A percentile compares a stretch with the other conserved stretches of the same genome.
phyloP scores from a whole-genome alignment of 345 rosid species.

The Salix arbutifolia region DNA sequence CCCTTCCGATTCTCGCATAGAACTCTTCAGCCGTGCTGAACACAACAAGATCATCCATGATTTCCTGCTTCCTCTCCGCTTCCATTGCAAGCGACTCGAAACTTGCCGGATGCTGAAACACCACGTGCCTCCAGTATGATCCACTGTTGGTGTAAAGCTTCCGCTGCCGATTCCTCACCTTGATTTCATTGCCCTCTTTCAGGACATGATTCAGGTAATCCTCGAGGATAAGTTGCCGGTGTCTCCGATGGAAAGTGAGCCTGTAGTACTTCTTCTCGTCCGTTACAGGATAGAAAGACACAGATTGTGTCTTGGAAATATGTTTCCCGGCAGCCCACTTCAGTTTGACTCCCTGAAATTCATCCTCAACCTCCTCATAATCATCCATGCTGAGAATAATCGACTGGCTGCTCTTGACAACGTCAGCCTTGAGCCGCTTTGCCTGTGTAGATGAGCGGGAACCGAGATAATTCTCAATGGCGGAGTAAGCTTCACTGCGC shows the following conservation, averaged over 20 bases:
- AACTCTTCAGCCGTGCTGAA: slow-evolving; percentile 2
- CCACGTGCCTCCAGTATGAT: slow-evolving; percentile 1
- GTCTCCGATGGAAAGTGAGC: background rate
- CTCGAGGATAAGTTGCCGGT: background rate
- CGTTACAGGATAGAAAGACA: background rate
- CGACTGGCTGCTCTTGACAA: background rate
- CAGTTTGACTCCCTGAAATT: background rate
- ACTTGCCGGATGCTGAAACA: slow-evolving; percentile 6
- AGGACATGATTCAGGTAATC: background rate
- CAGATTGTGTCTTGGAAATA: background rate
- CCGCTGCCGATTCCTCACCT: background rate
- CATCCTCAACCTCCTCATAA: background rate
- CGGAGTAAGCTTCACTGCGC: slow-evolving; percentile 4
- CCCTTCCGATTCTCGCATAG: slow-evolving; percentile 9
- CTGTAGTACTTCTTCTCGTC: slow-evolving; percentile 4
- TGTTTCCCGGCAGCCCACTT: slow-evolving; percentile 6
- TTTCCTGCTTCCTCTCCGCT: background rate
- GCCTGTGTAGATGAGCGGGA: background rate
- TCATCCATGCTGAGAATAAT: slow-evolving; percentile 4
- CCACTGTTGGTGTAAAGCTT: slow-evolving; percentile 6
- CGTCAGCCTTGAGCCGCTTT: slow-evolving; percentile 6
- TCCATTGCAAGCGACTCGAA: background rate
- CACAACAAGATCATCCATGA: background rate
- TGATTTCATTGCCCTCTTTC: background rate
- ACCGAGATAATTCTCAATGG: background rate